These are phyloP conservation scores for Sporothrix pallida DNA, from an alignment of 2,329 filamentous ascomycete species.

Conservation along the genomic window DNA sequence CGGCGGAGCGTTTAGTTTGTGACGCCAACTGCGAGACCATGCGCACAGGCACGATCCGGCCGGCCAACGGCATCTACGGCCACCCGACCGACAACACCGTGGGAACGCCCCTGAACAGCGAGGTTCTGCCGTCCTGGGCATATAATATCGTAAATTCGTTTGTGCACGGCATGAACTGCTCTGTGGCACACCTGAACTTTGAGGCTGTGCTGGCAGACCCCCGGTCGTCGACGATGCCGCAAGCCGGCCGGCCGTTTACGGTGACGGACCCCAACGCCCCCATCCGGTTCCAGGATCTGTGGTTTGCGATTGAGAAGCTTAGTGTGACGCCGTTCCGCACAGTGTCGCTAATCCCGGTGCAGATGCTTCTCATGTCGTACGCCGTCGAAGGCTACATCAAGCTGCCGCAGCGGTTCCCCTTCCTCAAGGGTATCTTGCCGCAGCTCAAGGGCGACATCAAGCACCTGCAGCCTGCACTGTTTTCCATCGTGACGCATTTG, in stretches of 20 bases:
- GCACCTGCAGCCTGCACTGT: conserved; percentile 50
- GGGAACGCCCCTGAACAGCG: conserved; percentile 49
- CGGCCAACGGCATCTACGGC: conserved; percentile 60
- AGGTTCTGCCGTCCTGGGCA: conserved; percentile 51
- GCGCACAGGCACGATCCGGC: conserved; percentile 58
- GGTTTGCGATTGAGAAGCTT: conserved; percentile 45
- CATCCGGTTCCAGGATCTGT: conserved; percentile 49
- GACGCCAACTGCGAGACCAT: conserved; percentile 46
- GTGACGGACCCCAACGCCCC: conserved; percentile 53
- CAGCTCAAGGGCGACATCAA: conserved; percentile 45
- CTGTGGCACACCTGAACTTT: conserved; percentile 50
- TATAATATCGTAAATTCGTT: conserved; percentile 50
- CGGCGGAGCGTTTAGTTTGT: conserved; percentile 54
- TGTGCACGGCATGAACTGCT: conserved; percentile 51
- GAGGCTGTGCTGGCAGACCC: conserved; percentile 48
- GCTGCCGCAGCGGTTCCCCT: conserved; percentile 42
- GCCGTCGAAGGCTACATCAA: conserved; percentile 48
- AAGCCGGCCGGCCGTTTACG: conserved; percentile 50
- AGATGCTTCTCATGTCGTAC: conserved; percentile 48
- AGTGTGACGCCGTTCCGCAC: conserved; percentile 47
- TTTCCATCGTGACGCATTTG: conserved; percentile 51
- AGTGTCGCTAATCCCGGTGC: conserved; percentile 44
- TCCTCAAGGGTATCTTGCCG: conserved; percentile 43
- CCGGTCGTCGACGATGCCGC: conserved; percentile 39
- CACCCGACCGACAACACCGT: conserved; percentile 55